Evolutionary conservation across 192 early-diverging fungal genomes (phyloP).

Genomic region (Backusella morwellensis): DNA sequence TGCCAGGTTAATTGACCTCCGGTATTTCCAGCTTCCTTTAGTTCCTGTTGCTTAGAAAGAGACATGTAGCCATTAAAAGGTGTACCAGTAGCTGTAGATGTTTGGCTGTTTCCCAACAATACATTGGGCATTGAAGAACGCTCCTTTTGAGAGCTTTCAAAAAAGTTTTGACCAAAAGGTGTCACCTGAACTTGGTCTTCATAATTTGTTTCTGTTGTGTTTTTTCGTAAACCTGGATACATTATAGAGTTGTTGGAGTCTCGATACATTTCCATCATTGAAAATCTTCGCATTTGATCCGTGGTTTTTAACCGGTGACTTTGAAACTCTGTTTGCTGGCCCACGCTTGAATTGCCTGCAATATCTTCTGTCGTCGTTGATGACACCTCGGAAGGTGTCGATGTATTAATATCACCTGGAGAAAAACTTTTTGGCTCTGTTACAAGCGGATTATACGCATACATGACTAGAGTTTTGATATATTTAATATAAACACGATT

Average conservation of each 20-base stretch:
- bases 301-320: not conserved
- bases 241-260: not conserved
- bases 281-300: constrained; percentile 1
- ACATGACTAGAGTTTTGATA: not conserved
- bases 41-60: not conserved
- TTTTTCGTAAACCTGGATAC: not conserved
- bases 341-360: not conserved
- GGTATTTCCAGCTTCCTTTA: not conserved
- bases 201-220: not conserved
- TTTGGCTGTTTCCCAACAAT: not conserved
- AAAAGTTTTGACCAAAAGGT: not conserved
- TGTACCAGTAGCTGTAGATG: not conserved
- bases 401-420: not conserved
- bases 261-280: constrained; percentile 1
- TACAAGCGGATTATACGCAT: not conserved
- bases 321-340: not conserved
- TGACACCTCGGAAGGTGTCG: not conserved
- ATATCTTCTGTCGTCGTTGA: not conserved
- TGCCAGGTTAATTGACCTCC: constrained; percentile 5
- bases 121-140: not conserved
- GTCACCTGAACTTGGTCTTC: not conserved
- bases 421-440: not conserved
- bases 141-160: not conserved
- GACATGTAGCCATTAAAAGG: not conserved
- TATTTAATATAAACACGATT: not conserved